Percentiles rank a stretch among this genome's conserved stretches.
Conservation (phyloP, 345 rosid genomes). For the Eucalyptus erythrocorys region DNA sequence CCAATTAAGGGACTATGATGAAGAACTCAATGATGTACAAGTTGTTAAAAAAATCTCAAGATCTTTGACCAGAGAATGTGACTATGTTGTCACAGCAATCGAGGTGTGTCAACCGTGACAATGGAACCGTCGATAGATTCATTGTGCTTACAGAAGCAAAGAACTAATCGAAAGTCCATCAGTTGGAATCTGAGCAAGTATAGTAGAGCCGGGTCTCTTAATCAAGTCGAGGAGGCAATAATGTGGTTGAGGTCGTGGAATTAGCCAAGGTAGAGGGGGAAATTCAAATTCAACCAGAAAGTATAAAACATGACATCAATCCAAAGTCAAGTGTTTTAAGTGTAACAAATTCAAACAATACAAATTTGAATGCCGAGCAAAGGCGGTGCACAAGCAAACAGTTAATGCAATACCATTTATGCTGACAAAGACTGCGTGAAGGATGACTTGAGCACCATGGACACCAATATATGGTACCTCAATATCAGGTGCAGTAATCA, state of each 20-base stretch:
- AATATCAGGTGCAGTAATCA: neutral
- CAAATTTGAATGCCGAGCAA: neutral
- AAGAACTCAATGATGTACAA: neutral
- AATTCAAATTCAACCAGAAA: neutral
- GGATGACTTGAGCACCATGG: neutral
- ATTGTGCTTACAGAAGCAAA: neutral
- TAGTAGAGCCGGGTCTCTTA: neutral
- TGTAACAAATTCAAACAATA: neutral
- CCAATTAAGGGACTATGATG: neutral
- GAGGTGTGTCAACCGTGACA: neutral
- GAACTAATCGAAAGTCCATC: neutral
- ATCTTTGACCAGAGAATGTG: neutral
- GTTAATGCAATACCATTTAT: neutral
- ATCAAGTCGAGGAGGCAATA: neutral
- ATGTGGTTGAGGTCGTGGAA: neutral
- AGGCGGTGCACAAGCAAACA: neutral
- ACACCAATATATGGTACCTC: neutral
- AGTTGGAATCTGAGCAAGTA: neutral
- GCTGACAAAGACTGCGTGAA: neutral
- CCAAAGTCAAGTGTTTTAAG: neutral
- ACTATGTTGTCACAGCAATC: neutral
- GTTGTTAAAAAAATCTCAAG: neutral
- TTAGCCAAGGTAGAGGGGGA: neutral
- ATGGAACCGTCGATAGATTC: fast-evolving
- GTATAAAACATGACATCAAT: neutral